A percentile compares a stretch with the other conserved stretches of the same genome.
phyloP scores from a whole-genome alignment of 441 rosid species.

The Pelargonium cotyledonis region DNA sequence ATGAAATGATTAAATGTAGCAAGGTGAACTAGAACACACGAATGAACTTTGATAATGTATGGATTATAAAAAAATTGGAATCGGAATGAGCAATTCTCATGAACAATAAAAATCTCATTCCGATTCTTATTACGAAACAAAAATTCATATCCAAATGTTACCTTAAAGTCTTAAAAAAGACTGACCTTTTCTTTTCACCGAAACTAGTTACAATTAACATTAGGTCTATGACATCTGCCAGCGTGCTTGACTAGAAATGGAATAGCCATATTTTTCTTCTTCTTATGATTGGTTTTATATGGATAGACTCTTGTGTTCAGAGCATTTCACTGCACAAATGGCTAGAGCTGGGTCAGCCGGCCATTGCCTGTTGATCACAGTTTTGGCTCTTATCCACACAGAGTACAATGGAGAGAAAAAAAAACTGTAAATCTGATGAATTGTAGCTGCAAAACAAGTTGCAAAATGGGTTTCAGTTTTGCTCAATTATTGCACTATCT shows the following conservation, averaged over 20 bases:
- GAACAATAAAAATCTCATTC: no score
- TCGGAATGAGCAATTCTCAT: no score
- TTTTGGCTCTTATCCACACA: no score
- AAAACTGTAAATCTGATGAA: neutral
- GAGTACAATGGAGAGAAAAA: no score
- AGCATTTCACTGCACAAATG: neutral
- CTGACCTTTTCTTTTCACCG: neutral
- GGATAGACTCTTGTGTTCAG: neutral
- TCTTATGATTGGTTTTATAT: constrained; percentile 1
- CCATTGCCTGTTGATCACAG: neutral
- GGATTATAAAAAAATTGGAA: no score
- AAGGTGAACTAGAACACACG: neutral
- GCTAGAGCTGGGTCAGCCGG: neutral
- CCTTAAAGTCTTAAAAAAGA: no score
- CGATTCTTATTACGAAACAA: no score
- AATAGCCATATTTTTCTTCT: neutral
- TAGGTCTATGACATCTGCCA: neutral
- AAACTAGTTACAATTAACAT: neutral
- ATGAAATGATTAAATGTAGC: constrained; percentile 2
- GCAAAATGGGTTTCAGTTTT: neutral
- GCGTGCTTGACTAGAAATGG: neutral
- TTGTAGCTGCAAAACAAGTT: neutral
- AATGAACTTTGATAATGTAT: no score
- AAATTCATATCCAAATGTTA: no score
- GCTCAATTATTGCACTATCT: neutral